Evolutionary conservation across 2,329 filamentous ascomycete genomes (phyloP), one percentile per base, ranked within the genome.

Genomic region (Aureobasidium zeae): DNA sequence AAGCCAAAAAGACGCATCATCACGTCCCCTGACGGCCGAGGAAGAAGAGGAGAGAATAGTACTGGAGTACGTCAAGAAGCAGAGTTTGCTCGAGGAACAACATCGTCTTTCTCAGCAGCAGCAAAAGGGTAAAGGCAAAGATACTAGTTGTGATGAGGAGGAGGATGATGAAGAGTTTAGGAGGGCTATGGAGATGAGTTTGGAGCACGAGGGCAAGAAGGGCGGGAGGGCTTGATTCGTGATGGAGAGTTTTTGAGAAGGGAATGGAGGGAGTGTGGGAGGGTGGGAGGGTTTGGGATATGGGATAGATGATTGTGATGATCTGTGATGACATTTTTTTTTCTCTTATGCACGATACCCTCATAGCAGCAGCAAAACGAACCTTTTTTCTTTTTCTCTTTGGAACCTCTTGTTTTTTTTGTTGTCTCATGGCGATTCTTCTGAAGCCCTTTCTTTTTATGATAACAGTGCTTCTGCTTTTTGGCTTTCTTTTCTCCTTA

Each of bases 31-130:
- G 4, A 48, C 52, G 53, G 59, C 57, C 54, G 59, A 61, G 58
- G 58, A 41, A 69, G 73, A 19, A 60, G 83, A 87, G 55, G 82
- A 88, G 57, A 76, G 86, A 45, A 77, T 83, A 46, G 75, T 87
- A 7, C 60, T 88, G 57, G 81, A 86, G 54, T 86, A 85, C 59
- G 72, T 86, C 29, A 83, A 81, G 69, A 82, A 79, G 65, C 81
- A 87, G 65, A 86, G 81, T 58, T 57, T 86, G 30, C 70, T 74
- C 0, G 84, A 89, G 62, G 79, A 79, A 51, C 70, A 79, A 57
- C 62, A 68, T 51, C 51, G 55, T 30, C n/a, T 11, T 5, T 6
- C 6, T 25, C 6, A 6, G 4, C 55, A 45, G 43, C 49, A 47
- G 44, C 49, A 49, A 42, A 49, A 49, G 52, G 62, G 57, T 4